Base-by-base conservation (phyloP, 176 grass and related monocot genomes). In the Cenchrus purpureus region DNA sequence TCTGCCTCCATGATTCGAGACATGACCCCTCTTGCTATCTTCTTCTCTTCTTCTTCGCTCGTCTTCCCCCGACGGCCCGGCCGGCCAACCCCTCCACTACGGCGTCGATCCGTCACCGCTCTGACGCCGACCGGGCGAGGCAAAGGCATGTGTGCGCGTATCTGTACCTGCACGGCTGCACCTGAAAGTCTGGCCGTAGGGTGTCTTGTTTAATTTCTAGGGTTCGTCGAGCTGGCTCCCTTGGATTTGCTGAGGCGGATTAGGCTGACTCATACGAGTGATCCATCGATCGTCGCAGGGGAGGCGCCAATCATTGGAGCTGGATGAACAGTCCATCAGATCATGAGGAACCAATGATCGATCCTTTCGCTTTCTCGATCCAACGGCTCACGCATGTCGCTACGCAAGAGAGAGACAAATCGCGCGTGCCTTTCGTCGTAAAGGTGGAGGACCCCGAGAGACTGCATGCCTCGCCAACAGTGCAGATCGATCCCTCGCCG, bases 1-100 rank as follows among this genome's bases (percentile, higher is more conserved):
- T 61, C 62, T 87, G 79, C 69, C 13, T 77, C 79, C 86, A 82
- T 87, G 86, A 76, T 87, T 52, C 62, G 63, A 40, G 79, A 87
- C 86, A 87, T 43, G 86, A 87, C 79, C 42, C 3, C 79, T 67
- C 37, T 40, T 4, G 78, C 56, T 1, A 22, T 13, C 61, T 43
- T 29, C 16, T 7, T 56, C 54, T 29, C 16, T 7, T 56, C 54
- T 50, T 12, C 50, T 3, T 9, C 55, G 14, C 32, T 12, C 34
- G 8, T 42, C 7, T 8, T 5, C 57, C 19, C 65, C 72, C 45
- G 45, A 16, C 3, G 37, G 37, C 37, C 37, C 37, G 37, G 37
- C 37, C 37, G 2, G 2, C 37, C 71, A 45, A 45, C 53, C 53
- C 53, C 52, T 83, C 70, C 81, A 42, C 57, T 17, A 25, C n/a